Evolutionary conservation across 768 basidiomycete genomes (phyloP).

Genomic region (Leccinellum rugosiceps): DNA sequence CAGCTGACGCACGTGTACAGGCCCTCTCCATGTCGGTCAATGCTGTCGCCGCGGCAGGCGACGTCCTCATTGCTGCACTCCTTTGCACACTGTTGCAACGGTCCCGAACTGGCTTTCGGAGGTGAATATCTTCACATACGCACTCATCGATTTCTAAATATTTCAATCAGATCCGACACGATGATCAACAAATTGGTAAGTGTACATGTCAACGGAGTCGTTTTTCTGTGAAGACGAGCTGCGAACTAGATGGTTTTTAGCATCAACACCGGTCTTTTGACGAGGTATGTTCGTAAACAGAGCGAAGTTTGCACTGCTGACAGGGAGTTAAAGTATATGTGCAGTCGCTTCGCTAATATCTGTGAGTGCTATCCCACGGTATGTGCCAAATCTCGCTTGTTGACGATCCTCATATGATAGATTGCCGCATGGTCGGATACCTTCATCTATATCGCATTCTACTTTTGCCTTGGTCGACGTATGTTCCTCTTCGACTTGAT

Average conservation of each 20-base stretch:
- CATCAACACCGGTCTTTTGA: slow-evolving; percentile 41
- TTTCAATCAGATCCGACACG: slow-evolving; percentile 39
- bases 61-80: slow-evolving; percentile 49
- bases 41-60: slow-evolving; percentile 49
- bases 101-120: slow-evolving; percentile 53
- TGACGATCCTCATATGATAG: slow-evolving; percentile 27
- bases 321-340: slow-evolving; percentile 37
- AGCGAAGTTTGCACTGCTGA: background rate
- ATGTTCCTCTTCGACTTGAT: slow-evolving; percentile 21
- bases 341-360: slow-evolving; percentile 58
- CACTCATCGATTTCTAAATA: background rate
- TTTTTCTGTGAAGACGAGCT: background rate
- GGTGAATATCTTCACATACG: slow-evolving; percentile 19
- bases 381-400: background rate
- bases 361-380: slow-evolving; percentile 26
- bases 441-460: slow-evolving; percentile 63
- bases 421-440: slow-evolving; percentile 49
- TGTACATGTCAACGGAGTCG: background rate
- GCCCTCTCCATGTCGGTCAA: slow-evolving; percentile 53
- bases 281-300: slow-evolving; percentile 14
- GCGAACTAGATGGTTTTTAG: slow-evolving; percentile 45
- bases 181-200: slow-evolving; percentile 49
- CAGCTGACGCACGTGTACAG: slow-evolving; percentile 8
- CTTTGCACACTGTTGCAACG: slow-evolving; percentile 46
- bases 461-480: slow-evolving; percentile 62